Percentiles rank a stretch among this genome's conserved stretches.
These are phyloP conservation scores for Platanus orientalis DNA, from an alignment of 164 flowering plant species.

Conservation along the genomic window DNA sequence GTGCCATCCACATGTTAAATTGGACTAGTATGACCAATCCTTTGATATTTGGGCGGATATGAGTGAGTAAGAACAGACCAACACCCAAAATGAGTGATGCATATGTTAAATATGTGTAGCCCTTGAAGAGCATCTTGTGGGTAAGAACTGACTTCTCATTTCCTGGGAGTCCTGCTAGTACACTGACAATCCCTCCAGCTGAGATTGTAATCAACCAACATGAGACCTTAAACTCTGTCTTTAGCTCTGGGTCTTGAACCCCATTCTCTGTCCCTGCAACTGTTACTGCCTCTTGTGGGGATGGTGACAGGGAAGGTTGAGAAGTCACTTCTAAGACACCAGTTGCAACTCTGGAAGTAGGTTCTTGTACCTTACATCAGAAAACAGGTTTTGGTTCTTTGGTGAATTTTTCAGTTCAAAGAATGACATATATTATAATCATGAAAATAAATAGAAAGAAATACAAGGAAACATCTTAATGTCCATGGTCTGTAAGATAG, in stretches of 20 bases:
- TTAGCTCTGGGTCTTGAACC: neutral
- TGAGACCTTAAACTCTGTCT: neutral
- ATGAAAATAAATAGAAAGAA: no score
- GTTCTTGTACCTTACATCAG: neutral
- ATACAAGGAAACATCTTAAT: no score
- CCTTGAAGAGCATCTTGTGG: neutral
- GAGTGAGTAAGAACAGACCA: slow-evolving; percentile 1
- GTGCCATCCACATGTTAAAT: neutral
- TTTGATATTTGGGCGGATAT: neutral
- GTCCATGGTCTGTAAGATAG: no score
- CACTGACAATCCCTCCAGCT: neutral
- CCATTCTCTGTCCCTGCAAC: no score
- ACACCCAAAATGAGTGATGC: neutral
- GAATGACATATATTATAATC: no score
- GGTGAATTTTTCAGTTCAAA: no score
- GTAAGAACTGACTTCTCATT: neutral
- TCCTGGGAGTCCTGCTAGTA: neutral
- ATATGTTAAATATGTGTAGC: neutral
- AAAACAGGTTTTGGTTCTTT: neutral
- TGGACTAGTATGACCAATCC: neutral
- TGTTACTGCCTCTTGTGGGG: neutral
- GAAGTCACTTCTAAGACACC: neutral
- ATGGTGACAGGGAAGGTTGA: neutral
- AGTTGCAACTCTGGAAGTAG: neutral
- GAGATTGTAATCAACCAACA: neutral